phyloP scores from a whole-genome alignment of 2,329 filamentous ascomycete species.

The Cryoendolithus antarcticus region DNA sequence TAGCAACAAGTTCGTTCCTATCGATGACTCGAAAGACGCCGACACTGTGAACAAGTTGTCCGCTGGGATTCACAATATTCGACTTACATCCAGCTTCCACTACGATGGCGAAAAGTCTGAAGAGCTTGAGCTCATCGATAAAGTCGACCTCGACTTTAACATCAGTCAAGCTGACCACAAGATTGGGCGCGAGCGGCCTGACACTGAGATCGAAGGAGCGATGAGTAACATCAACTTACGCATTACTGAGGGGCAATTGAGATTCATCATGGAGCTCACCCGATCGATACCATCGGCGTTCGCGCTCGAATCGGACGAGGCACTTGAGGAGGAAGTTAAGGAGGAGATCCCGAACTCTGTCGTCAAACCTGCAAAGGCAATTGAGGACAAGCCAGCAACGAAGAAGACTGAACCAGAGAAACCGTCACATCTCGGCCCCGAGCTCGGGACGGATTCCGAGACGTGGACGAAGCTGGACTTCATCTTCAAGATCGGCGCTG shows the following conservation, averaged over 20 bases:
- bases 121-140: constrained; percentile 91
- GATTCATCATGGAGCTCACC: constrained; percentile 76
- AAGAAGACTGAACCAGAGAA: constrained; percentile 11
- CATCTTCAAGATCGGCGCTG: constrained; percentile 78
- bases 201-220: constrained; percentile 78
- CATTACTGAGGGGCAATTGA: constrained; percentile 82
- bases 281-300: constrained; percentile 82
- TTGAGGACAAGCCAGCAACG: constrained; percentile 25
- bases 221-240: constrained; percentile 90
- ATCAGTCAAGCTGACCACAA: constrained; percentile 86
- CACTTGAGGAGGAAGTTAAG: constrained; percentile 57
- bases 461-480: constrained; percentile 91
- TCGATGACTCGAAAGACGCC: constrained; percentile 63
- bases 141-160: constrained; percentile 86
- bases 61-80: constrained; percentile 82
- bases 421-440: constrained; percentile 39
- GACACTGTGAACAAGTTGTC: constrained; percentile 79
- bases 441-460: constrained; percentile 54
- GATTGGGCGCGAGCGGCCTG: constrained; percentile 63
- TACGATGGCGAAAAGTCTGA: constrained; percentile 62
- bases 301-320: constrained; percentile 56
- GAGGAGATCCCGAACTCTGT: constrained; percentile 54
- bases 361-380: constrained; percentile 36
- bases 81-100: constrained; percentile 78
- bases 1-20: constrained; percentile 77